Base-by-base conservation (phyloP, 352 stramenopile genomes). In the Saprolegnia diclina region DNA sequence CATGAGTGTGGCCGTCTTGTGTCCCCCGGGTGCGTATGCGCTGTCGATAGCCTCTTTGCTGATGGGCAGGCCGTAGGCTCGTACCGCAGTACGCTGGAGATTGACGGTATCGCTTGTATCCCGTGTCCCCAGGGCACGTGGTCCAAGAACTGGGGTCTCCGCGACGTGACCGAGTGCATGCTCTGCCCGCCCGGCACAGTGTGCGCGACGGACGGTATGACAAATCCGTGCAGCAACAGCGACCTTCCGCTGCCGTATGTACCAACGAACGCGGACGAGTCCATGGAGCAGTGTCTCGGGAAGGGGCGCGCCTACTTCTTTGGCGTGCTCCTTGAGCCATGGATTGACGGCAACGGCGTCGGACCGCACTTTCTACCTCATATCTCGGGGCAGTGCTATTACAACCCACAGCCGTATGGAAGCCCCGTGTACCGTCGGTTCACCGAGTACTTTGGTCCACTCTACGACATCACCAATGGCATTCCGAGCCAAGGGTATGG, bases 101-200 rank as follows among this genome's bases (percentile, higher is more conserved):
- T 78, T n/a, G 92, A 98, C 74, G 91, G 88, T 16, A 70, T 97
- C 38, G 87, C 91, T 10, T 98, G 95, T 73, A 73, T 90, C 4
- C 77, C 85, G 52, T 98, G 91, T 77, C 90, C 94, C 13, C 87
- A 97, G 76, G 96, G 96, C 6, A 98, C 92, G 13, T 99, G 96
- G 96, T 98, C 90, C 18, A 99, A 98, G 77, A 98, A 99, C 77
- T 99, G 95, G 94, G 92, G 98, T 56, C 76, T 99, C 3, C 86
- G 94, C 56, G 89, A 96, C n/a, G 85, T 95, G 37, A 83, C 91
- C 35, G 93, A 98, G 72, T 99, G 96, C 75, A 90, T 81, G 6
- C 78, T 83, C 24, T 99, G 95, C 78, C 84, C 95, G 0, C 90
- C 96, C 6, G 95, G 95, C 14, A 83, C 89, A 0, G 90, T 98